phyloP scores from a whole-genome alignment of 441 rosid species.

The Brassica hybrid region DNA sequence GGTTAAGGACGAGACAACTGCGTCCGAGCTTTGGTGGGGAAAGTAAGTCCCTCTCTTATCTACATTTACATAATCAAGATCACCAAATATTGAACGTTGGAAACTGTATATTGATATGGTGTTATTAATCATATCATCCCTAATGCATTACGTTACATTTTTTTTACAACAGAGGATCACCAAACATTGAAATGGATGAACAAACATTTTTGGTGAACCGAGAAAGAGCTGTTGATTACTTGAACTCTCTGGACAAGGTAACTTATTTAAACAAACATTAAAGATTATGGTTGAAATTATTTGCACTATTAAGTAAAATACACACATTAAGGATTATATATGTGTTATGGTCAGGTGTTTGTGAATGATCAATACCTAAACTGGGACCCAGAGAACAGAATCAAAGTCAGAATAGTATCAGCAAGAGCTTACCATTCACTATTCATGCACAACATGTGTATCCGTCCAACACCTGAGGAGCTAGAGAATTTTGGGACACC shows the following conservation, averaged over 20 bases:
- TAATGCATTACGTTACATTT: too few species aligned
- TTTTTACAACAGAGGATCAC: constrained; percentile 68
- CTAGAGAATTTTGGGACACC: constrained; percentile 95
- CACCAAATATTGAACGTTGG: background rate
- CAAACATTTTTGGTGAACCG: constrained; percentile 87
- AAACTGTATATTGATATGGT: background rate
- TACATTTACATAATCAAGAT: constrained; percentile 6
- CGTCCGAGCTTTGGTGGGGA: constrained; percentile 92
- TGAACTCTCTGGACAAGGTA: constrained; percentile 92
- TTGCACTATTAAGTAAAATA: background rate
- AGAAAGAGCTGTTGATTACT: constrained; percentile 95
- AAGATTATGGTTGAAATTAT: background rate
- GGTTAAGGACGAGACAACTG: constrained; percentile 71
- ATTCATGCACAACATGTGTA: constrained; percentile 98
- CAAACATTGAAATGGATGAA: constrained; percentile 97
- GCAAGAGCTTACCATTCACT: constrained; percentile 95
- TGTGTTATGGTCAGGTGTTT: constrained; percentile 55
- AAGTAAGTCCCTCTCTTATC: constrained; percentile 58
- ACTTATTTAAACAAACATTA: background rate
- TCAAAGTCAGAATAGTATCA: constrained; percentile 91
- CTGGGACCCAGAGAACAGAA: constrained; percentile 75
- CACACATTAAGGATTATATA: background rate
- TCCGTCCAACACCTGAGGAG: constrained; percentile 96
- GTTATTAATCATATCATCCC: too few species aligned
- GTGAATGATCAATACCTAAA: constrained; percentile 91